Conservation (phyloP, 345 rosid species). For the Eucalyptus tenuipes region DNA sequence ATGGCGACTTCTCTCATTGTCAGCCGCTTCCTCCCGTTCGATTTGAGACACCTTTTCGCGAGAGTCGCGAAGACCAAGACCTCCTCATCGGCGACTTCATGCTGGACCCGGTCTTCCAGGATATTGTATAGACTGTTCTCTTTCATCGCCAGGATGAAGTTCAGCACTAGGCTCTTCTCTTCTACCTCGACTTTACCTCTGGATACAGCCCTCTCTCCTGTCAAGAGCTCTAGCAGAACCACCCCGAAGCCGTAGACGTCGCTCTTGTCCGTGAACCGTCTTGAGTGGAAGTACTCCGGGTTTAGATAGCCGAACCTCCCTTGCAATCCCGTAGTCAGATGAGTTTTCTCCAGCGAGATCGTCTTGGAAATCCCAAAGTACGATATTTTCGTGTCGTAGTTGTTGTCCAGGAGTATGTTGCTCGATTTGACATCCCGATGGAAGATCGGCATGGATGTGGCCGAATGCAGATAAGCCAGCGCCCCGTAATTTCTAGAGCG, state of each 20-base stretch:
- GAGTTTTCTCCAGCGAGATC: background rate
- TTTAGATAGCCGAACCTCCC: background rate
- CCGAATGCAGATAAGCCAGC: background rate
- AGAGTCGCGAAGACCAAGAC: background rate
- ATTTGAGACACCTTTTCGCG: background rate
- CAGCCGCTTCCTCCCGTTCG: conserved; percentile 2
- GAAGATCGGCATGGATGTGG: background rate
- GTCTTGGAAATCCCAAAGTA: background rate
- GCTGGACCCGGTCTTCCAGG: background rate
- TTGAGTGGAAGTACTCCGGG: background rate
- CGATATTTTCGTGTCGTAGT: background rate
- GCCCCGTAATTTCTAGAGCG: conserved; percentile 6
- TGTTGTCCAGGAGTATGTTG: conserved; percentile 1
- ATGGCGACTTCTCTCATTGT: conserved; percentile 1
- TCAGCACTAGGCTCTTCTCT: conserved; percentile 1
- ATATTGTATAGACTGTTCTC: background rate
- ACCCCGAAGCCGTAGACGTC: background rate
- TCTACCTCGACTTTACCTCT: background rate
- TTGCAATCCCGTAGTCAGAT: background rate
- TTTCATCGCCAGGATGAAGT: background rate
- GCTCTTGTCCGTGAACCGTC: background rate
- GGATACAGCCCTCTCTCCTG: background rate
- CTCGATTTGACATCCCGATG: conserved; percentile 2
- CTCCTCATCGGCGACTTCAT: background rate
- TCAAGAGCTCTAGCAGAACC: background rate